Conservation (phyloP, 1,284 basidiomycete genomes). For the Austroboletus niveus region DNA sequence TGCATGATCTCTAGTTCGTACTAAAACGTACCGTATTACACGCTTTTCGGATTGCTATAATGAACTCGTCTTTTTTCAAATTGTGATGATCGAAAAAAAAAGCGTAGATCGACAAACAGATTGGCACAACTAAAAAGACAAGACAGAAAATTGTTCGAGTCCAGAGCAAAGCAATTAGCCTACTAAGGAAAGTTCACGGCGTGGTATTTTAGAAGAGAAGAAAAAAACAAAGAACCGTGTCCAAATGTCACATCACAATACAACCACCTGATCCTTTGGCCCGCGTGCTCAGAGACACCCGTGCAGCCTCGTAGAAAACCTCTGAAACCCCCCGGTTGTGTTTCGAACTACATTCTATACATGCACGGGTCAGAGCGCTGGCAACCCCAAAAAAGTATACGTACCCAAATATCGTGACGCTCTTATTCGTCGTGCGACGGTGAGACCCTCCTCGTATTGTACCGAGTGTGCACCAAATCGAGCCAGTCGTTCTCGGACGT, state of each 20-base stretch:
- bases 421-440: slow-evolving; percentile 86
- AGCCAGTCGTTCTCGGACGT: slow-evolving; percentile 64
- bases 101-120: not conserved
- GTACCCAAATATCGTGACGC: slow-evolving; percentile 88
- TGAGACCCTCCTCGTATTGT: slow-evolving; percentile 87
- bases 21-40: slow-evolving; percentile 28
- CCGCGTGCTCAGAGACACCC: slow-evolving; percentile 75
- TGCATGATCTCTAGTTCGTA: slow-evolving; percentile 5
- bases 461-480: slow-evolving; percentile 69
- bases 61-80: slow-evolving; percentile 8
- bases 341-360: slow-evolving; percentile 90
- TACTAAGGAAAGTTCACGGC: slow-evolving; percentile 17
- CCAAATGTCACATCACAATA: slow-evolving; percentile 35
- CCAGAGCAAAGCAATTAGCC: slow-evolving; percentile 20
- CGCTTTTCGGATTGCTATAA: slow-evolving; percentile 25
- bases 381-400: slow-evolving; percentile 24
- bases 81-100: not conserved
- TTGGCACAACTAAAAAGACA: not conserved
- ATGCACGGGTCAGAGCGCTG: not conserved
- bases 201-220: not conserved
- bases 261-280: slow-evolving; percentile 63
- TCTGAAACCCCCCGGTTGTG: slow-evolving; percentile 92
- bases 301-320: slow-evolving; percentile 87
- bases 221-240: not conserved
- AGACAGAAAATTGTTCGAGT: not conserved